Conservation (phyloP, 129 eudicot genomes). For the Dittrichia graveolens region DNA sequence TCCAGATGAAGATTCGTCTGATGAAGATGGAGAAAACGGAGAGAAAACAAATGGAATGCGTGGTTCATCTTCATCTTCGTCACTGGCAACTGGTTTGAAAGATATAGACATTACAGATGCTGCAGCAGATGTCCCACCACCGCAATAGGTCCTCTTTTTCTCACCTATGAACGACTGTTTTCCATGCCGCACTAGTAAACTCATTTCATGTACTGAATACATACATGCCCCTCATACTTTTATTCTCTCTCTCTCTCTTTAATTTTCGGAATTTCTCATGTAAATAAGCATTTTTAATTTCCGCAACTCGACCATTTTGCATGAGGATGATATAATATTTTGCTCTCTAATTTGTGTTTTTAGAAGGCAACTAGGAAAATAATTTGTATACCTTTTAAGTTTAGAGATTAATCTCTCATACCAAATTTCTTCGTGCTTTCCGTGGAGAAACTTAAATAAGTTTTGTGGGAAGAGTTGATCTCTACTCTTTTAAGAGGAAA, state of each 20-base stretch:
- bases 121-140: constrained; percentile 4
- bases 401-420: no score
- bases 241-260: no score
- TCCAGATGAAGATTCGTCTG: constrained; percentile 53
- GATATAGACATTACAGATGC: constrained; percentile 43
- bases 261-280: no score
- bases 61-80: constrained; percentile 40
- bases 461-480: no score
- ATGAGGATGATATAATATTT: neutral
- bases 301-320: no score
- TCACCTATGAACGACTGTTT: neutral
- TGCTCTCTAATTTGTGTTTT: neutral
- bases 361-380: neutral
- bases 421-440: no score
- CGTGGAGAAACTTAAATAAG: no score
- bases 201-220: neutral
- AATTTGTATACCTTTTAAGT: no score
- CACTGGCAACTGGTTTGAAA: constrained; percentile 45
- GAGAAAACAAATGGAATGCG: constrained; percentile 24
- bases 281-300: no score
- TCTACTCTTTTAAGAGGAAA: no score
- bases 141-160: neutral
- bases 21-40: constrained; percentile 41
- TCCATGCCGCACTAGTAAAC: constrained; percentile 1
- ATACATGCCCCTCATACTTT: no score